Base-by-base conservation (phyloP, 139 green algal species). In the Yamagishiella unicocca region DNA sequence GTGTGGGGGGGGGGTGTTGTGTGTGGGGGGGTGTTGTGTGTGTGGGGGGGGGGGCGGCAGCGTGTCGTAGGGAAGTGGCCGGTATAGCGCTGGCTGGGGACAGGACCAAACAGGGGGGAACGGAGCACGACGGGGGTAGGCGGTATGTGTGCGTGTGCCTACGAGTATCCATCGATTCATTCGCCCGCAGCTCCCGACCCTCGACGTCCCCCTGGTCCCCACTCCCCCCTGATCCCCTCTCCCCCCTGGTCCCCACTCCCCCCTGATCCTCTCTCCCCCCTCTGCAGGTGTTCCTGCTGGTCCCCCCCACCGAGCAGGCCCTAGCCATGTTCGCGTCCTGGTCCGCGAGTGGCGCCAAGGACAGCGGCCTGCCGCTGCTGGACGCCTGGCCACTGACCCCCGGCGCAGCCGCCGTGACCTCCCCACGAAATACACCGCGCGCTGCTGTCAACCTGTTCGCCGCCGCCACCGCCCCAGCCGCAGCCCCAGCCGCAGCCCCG, bases 231-330 rank as follows among this genome's bases (percentile, higher is more conserved):
- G 50, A 58, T 72, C 35, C 21, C 33, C 8, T 53, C 29, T 17
- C 40, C 54, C 38, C 68, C 14, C 9, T 25, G 31, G 22, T n/a
- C 61, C 2, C 78, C 43, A 58, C 43, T 3, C 78, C 27, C 55
- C 22, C 5, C 43, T 8, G 12, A 4, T 10, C 29, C 72, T 10
- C n/a, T n/a, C n/a, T n/a, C 29, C 8, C 43, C 33, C 40, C 35
- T 17, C 4, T 50, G 40, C 81, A 91, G 87, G 71, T 91, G 46
- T 80, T 91, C n/a, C 55, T 87, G 42, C 55, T 91, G 64, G 64
- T 91, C 55, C 76, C 76, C 24, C 82, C 88, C 42, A 83, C 83
- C 3, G 66, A 81, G 14, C 19, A 29, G 31, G 82, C 87, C 29
- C 55, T 91, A 66, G 55, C 61, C 25, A 66, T 91, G 4, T 91